Evolutionary conservation across 768 basidiomycete genomes (phyloP), one percentile per base, ranked within the genome.

Genomic region (Hemileccinum impolitum): DNA sequence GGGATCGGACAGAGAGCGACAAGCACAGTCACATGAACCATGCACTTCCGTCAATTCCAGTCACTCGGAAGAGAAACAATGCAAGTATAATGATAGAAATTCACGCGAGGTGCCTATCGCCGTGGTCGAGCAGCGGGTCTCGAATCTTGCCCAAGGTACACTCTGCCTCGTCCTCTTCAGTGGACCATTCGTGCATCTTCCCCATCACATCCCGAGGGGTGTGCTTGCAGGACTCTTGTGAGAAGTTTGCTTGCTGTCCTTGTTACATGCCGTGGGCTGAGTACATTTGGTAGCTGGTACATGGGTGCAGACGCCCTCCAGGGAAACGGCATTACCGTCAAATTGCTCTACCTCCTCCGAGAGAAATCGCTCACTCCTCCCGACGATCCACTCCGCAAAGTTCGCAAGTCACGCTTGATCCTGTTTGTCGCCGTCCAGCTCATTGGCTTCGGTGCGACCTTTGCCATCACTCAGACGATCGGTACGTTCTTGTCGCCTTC

Each of bases 91-190:
- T 53, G 26, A 13, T 5, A 9, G n/a, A n/a, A n/a, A 25, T 48
- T 17, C 56, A 28, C 68, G 59, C 38, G 83, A 86, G 59, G 73
- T 81, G 0, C 84, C 87, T 2, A 55, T 89, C 8, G 79, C 79
- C 0, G 88, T 96, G 1, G 88, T 96, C 4, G 94, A 97, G 63
- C 94, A 96, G 68, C 78, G 94, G n/a, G 82, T 91, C 11, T 94
- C 91, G 8, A 94, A 96, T 63, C 75, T 96, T 17, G 85, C 83
- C 0, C 89, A 96, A 65, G 91, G 94, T 18, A 67, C 80, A 12
- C 67, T 91, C 30, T 90, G 81, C 61, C 76, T 96, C 7, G 82
- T 92, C 15, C 75, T 94, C 18, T 80, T 96, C 53, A 84, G 82
- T 0, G 80, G 83, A 0, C 94, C 93, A 0, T 88, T 96, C 63